phyloP scores from a whole-genome alignment of 2,329 filamentous ascomycete species.

The Ophiostoma tasmaniense region DNA sequence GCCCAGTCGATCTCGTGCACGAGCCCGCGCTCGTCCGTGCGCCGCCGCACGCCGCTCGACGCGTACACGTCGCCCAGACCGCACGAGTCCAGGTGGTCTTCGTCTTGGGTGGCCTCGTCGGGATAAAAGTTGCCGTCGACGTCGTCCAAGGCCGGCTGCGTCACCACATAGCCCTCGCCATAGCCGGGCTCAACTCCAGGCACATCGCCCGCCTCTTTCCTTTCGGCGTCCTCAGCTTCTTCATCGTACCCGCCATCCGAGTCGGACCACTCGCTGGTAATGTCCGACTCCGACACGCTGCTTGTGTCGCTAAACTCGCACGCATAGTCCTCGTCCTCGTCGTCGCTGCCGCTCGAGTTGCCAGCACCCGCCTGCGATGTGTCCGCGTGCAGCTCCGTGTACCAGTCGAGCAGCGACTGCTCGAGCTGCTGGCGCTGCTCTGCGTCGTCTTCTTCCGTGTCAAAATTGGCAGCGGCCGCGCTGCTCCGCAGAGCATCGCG shows the following conservation, averaged over 20 bases:
- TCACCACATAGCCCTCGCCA: constrained; percentile 71
- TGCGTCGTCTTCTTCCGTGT: constrained; percentile 23
- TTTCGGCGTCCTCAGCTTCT: constrained; percentile 29
- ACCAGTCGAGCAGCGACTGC: constrained; percentile 34
- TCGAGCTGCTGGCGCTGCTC: constrained; percentile 26
- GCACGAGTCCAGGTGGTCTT: constrained; percentile 76
- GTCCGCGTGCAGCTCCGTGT: constrained; percentile 27
- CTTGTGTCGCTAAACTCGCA: constrained; percentile 57
- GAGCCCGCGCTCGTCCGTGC: constrained; percentile 58
- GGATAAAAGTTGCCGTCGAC: constrained; percentile 78
- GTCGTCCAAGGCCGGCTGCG: constrained; percentile 85
- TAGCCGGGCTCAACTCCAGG: constrained; percentile 67
- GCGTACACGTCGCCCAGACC: constrained; percentile 78
- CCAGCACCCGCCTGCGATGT: constrained; percentile 28
- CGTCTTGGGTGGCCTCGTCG: constrained; percentile 57
- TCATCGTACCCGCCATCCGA: constrained; percentile 40
- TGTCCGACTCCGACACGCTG: constrained; percentile 39
- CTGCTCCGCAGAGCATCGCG: constrained; percentile 22
- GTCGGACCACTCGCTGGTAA: constrained; percentile 43
- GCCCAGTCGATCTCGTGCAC: constrained; percentile 95
- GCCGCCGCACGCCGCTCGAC: constrained; percentile 78
- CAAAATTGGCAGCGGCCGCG: constrained; percentile 21
- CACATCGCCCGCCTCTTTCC: constrained; percentile 60
- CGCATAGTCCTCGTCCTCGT: constrained; percentile 42
- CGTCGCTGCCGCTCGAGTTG: constrained; percentile 26